A percentile compares a stretch with the other conserved stretches of the same genome.
These are phyloP conservation scores for Leptographium wingfieldii DNA, from an alignment of 2,329 filamentous ascomycete genomes.

Conservation along the genomic window DNA sequence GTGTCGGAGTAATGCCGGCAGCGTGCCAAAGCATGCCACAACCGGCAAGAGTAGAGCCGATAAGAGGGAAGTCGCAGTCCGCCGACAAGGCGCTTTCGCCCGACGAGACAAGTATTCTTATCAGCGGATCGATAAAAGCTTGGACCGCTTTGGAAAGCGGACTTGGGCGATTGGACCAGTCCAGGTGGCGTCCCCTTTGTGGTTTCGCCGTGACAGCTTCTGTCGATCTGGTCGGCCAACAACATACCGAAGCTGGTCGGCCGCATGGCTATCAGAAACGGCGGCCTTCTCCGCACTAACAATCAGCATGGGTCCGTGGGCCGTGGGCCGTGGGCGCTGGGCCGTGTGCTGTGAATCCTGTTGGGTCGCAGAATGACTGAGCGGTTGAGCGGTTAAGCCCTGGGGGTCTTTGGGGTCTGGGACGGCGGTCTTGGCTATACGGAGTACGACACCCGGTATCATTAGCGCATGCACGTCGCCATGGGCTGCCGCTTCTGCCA, in stretches of 20 bases:
- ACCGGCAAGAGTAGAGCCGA: background rate
- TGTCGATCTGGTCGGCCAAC: background rate
- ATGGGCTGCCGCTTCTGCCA: no score
- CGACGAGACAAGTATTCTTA: background rate
- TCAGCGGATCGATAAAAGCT: background rate
- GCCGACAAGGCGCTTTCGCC: background rate
- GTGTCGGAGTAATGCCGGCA: background rate
- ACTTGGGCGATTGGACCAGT: background rate
- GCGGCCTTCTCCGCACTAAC: background rate
- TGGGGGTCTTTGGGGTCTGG: no score
- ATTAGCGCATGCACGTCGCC: no score
- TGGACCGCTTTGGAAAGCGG: background rate
- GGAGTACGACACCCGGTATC: no score
- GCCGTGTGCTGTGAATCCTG: no score
- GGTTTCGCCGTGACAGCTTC: background rate
- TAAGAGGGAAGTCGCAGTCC: background rate
- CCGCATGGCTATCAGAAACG: background rate
- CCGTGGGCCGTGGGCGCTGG: background rate
- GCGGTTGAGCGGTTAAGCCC: no score
- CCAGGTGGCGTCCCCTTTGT: background rate
- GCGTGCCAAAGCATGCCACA: background rate
- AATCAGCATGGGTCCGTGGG: background rate
- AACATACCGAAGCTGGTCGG: background rate
- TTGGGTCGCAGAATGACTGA: no score
- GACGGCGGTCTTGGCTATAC: no score